These are phyloP conservation scores for Candida andamanensis DNA, from an alignment of 805 yeast species.

Conservation along the genomic window DNA sequence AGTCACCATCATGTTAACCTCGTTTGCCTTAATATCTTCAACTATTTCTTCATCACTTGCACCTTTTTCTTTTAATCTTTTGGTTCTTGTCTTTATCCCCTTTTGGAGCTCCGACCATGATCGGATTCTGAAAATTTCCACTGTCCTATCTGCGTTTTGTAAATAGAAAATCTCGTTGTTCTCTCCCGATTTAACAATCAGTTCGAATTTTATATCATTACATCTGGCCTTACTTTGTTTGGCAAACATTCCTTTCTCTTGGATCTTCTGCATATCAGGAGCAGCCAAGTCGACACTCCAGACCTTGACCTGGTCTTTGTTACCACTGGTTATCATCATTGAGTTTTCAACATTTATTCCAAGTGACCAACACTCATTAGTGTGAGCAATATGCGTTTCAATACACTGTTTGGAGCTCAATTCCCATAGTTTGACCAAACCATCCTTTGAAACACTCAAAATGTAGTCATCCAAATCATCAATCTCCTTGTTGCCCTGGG, in stretches of 20 bases:
- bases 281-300: constrained; percentile 66
- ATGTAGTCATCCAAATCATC: constrained; percentile 70
- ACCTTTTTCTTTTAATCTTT: constrained; percentile 73
- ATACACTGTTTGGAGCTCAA: constrained; percentile 81
- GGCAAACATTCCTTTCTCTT: constrained; percentile 60
- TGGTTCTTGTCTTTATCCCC: constrained; percentile 71
- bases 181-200: constrained; percentile 20
- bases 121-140: constrained; percentile 77
- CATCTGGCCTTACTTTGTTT: constrained; percentile 77
- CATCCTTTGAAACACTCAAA: constrained; percentile 80
- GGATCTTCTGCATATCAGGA: constrained; percentile 45
- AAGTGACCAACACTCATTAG: constrained; percentile 90
- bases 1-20: constrained; percentile 56
- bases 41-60: constrained; percentile 50
- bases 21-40: constrained; percentile 35
- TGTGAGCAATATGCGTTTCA: constrained; percentile 91
- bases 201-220: constrained; percentile 48
- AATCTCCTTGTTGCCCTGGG: constrained; percentile 18
- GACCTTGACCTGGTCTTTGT: constrained; percentile 74
- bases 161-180: constrained; percentile 52
- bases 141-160: constrained; percentile 75
- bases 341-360: constrained; percentile 41
- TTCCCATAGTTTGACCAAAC: constrained; percentile 91
- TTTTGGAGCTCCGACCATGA: constrained; percentile 70
- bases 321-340: constrained; percentile 65